Evolutionary conservation across 257 asterid genomes (phyloP), one percentile per base, ranked within the genome.

Genomic region (Solanum gandarillasii): DNA sequence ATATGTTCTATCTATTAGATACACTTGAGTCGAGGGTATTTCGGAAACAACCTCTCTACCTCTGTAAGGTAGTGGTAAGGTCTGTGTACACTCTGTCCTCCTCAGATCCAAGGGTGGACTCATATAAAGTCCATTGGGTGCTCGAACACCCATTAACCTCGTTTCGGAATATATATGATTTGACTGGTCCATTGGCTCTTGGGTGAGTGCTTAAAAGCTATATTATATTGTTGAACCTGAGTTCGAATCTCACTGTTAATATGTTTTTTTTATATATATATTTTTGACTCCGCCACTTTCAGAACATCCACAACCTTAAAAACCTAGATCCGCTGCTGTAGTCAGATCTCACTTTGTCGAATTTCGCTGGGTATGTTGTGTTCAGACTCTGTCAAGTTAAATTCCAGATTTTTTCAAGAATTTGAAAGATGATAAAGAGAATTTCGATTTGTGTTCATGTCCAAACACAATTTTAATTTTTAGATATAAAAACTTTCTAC

Each of bases 11-110:
- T 60, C 12, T 23, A 23, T 52, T 52, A 1, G 10, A 52, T 6
- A 52, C 0, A 52, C 1, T 18, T 52, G 62, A 52, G 62, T 0
- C 0, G 23, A 52, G 32, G 8, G 8, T 65, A 29, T 67, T 5
- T 25, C 9, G 1, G 0, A 67, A 67, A 67, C 0, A 62, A 0
- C 0, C 0, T 62, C 7, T 62, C 14, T n/a, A 9, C 1, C 0
- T 58, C 2, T 58, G 0, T n/a, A 5, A 62, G 0, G 1, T n/a
- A 62, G 31, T 62, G 7, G 31, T 62, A 23, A 9, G 0, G 10
- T 25, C 1, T 25, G 2, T 0, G 8, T 1, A 25, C 20, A 11
- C 9, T 12, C 2, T 67, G 1, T 0, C 1, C 20, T 67, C 5
- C 2, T 6, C 9, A 18, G 10, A 52, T 6, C 1, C 0, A 52